Evolutionary conservation across 164 flowering plant species (phyloP).

Genomic region (Macadamia tetraphylla): DNA sequence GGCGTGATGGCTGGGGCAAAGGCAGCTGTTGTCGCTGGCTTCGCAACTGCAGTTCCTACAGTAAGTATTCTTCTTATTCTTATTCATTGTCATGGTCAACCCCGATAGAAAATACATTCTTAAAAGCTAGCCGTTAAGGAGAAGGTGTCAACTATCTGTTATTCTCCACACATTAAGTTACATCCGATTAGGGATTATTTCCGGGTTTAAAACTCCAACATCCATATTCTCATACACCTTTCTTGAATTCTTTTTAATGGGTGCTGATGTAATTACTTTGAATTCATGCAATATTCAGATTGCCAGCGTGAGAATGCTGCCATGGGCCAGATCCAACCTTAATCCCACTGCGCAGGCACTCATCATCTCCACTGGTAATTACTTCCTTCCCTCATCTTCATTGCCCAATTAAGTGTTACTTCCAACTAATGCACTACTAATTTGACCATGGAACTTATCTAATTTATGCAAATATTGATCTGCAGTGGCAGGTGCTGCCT

Average conservation of each 20-base stretch:
- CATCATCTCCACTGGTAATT: conserved; percentile 74
- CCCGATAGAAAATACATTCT: too few relatives aligned
- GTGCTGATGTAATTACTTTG: too few relatives aligned
- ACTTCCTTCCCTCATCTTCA: background rate
- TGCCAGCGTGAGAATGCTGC: conserved; percentile 76
- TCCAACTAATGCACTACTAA: too few relatives aligned
- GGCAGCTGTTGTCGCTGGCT: conserved; percentile 66
- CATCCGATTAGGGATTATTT: too few relatives aligned
- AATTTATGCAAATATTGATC: background rate
- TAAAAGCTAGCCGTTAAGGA: too few relatives aligned
- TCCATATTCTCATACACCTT: too few relatives aligned
- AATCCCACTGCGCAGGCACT: conserved; percentile 92
- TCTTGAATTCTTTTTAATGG: too few relatives aligned
- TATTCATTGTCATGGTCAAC: too few relatives aligned
- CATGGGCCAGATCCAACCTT: conserved; percentile 89
- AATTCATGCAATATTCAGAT: conserved; percentile 36
- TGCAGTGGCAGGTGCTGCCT: conserved; percentile 83
- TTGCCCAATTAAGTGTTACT: background rate
- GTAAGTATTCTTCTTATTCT: conserved; percentile 30
- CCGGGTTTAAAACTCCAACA: too few relatives aligned
- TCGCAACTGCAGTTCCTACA: conserved; percentile 88
- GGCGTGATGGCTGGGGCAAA: conserved; percentile 86
- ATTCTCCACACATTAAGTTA: too few relatives aligned
- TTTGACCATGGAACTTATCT: too few relatives aligned
- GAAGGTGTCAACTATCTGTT: too few relatives aligned